These are phyloP conservation scores for Talaromyces sp. DNA, from an alignment of 2,329 filamentous ascomycete species.

Conservation along the genomic window DNA sequence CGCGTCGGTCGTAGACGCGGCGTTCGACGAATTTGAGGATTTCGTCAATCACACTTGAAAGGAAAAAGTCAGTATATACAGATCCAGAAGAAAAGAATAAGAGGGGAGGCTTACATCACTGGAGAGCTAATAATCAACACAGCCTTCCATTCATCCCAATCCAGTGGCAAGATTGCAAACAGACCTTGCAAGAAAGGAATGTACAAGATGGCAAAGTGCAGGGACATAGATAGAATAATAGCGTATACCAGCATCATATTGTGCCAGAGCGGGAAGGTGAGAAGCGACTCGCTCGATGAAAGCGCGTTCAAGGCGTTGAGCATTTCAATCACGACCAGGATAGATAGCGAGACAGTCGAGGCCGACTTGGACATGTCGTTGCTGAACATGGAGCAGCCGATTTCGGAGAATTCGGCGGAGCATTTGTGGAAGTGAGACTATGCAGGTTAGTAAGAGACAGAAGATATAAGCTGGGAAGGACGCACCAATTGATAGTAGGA, in stretches of 20 bases:
- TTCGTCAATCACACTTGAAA: constrained; percentile 78
- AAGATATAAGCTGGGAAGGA: constrained; percentile 6
- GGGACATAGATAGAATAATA: constrained; percentile 82
- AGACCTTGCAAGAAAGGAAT: constrained; percentile 79
- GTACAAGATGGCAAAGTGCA: constrained; percentile 93
- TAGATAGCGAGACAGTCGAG: constrained; percentile 85
- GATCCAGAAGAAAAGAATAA: not conserved
- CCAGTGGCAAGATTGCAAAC: constrained; percentile 85
- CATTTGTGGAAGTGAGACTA: constrained; percentile 87
- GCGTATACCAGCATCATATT: constrained; percentile 99
- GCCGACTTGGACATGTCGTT: constrained; percentile 82
- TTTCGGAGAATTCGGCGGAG: constrained; percentile 74
- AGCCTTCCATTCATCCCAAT: constrained; percentile 84
- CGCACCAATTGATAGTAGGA: constrained; percentile 73
- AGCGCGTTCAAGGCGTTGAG: constrained; percentile 98
- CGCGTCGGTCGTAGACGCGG: constrained; percentile 46
- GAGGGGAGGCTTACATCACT: constrained; percentile 69
- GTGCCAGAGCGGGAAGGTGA: constrained; percentile 93
- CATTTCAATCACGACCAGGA: constrained; percentile 97
- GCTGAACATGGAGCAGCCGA: constrained; percentile 87
- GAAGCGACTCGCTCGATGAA: constrained; percentile 86
- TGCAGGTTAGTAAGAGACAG: not conserved
- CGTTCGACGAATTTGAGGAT: constrained; percentile 73
- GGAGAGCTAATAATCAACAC: constrained; percentile 83
- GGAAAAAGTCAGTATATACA: constrained; percentile 15